A percentile compares a stretch with the other conserved stretches of the same genome.
Evolutionary conservation across 2,329 filamentous ascomycete species (phyloP).

Genomic region (Paecilomyces niveus): DNA sequence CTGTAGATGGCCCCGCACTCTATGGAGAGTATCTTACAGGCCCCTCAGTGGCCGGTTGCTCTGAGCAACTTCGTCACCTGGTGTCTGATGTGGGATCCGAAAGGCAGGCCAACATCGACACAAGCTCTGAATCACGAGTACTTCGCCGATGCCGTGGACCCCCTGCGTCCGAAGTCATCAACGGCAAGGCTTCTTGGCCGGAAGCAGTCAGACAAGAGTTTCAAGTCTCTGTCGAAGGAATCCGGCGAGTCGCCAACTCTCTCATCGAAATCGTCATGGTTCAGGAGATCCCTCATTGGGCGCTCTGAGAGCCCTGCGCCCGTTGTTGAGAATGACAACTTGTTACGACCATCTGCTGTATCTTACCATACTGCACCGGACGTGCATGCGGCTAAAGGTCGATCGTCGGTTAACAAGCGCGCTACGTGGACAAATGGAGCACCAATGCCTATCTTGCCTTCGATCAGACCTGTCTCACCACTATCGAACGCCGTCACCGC

Average conservation of each 20-base stretch:
- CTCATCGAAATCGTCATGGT: slow-evolving; percentile 88
- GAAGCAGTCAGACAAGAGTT: slow-evolving; percentile 78
- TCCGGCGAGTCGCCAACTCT: slow-evolving; percentile 51
- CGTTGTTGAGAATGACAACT: slow-evolving; percentile 36
- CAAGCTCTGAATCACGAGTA: slow-evolving; percentile 96
- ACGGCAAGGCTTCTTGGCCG: slow-evolving; percentile 76
- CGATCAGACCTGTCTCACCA: slow-evolving; percentile 91
- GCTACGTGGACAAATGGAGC: slow-evolving; percentile 86
- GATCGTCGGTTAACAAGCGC: slow-evolving; percentile 65
- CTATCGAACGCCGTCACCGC: slow-evolving; percentile 89
- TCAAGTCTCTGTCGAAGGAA: slow-evolving; percentile 58
- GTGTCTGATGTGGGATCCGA: slow-evolving; percentile 99
- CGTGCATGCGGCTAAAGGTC: slow-evolving; percentile 42
- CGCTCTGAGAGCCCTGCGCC: slow-evolving; percentile 63
- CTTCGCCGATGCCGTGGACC: slow-evolving; percentile 86
- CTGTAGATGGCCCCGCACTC: slow-evolving; percentile 87
- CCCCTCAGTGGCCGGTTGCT: slow-evolving; percentile 84
- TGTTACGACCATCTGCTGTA: slow-evolving; percentile 35
- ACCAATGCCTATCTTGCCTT: slow-evolving; percentile 92
- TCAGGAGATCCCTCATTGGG: slow-evolving; percentile 86
- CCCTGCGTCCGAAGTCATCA: slow-evolving; percentile 83
- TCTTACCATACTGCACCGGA: slow-evolving; percentile 35
- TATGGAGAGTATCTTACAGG: slow-evolving; percentile 86
- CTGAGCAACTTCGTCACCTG: slow-evolving; percentile 92
- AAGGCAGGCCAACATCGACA: slow-evolving; percentile 78